Conservation (phyloP, 202 grass and related monocot genomes). For the Setaria viridis region DNA sequence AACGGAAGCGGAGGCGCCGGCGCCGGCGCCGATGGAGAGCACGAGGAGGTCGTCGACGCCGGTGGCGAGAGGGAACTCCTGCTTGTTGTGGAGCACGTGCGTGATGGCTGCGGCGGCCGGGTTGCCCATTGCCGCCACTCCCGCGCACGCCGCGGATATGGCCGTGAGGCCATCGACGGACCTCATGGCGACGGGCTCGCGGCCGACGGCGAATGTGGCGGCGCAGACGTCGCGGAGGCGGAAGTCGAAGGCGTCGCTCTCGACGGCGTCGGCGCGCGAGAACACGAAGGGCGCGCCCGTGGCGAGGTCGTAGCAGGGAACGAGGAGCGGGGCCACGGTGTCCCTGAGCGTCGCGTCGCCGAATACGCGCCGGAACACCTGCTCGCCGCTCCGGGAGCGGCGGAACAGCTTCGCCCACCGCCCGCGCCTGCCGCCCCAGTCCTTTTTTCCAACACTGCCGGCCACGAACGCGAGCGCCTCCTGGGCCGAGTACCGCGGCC, state of each 20-base stretch:
- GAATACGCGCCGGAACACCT: conserved; percentile 56
- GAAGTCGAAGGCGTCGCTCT: conserved; percentile 71
- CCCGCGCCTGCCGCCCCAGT: conserved; percentile 47
- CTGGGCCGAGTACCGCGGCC: conserved; percentile 58
- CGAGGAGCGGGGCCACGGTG: conserved; percentile 63
- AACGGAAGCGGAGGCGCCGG: neutral
- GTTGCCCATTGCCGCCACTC: conserved; percentile 59
- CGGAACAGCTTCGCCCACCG: conserved; percentile 42
- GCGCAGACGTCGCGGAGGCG: conserved; percentile 65
- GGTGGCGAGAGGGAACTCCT: conserved; percentile 64
- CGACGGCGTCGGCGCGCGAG: conserved; percentile 67
- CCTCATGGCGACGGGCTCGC: conserved; percentile 24
- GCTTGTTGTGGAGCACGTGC: conserved; percentile 79
- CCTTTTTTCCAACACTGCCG: conserved; percentile 40
- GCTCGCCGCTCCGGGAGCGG: neutral
- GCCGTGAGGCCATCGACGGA: conserved; percentile 54
- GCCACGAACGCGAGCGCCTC: conserved; percentile 62
- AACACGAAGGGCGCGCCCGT: conserved; percentile 72
- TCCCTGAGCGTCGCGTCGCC: conserved; percentile 64
- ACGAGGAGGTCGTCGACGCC: conserved; percentile 63
- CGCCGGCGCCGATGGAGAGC: conserved; percentile 70
- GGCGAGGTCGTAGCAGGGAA: conserved; percentile 75
- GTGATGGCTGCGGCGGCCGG: conserved; percentile 69
- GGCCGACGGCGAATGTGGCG: conserved; percentile 52
- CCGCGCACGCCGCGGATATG: conserved; percentile 53